Conservation (phyloP, 768 basidiomycete genomes). For the Sarcomyxa edulis region DNA sequence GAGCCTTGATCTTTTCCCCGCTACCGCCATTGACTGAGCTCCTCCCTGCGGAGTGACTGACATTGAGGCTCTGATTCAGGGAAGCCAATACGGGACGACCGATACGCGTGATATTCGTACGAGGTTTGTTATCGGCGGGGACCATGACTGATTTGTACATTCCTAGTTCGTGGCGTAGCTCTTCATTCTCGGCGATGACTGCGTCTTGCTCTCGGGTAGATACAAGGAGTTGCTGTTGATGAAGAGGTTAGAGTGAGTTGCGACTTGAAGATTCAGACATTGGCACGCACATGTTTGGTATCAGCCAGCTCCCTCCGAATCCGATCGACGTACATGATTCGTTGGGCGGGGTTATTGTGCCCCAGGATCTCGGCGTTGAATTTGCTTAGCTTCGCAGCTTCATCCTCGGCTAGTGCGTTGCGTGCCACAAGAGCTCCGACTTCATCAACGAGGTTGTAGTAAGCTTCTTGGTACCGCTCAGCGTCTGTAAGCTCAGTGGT, state of each 20-base stretch:
- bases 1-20: constrained; percentile 6
- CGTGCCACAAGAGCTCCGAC: constrained; percentile 59
- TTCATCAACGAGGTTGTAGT: constrained; percentile 57
- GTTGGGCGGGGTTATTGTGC: constrained; percentile 80
- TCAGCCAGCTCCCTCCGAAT: constrained; percentile 78
- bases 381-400: constrained; percentile 65
- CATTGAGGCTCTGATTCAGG: constrained; percentile 35
- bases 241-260: no score
- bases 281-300: constrained; percentile 65
- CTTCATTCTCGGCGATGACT: constrained; percentile 34
- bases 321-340: constrained; percentile 82
- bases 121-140: constrained; percentile 43
- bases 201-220: constrained; percentile 44
- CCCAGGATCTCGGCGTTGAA: constrained; percentile 86
- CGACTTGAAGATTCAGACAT: no score
- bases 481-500: constrained; percentile 51
- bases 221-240: constrained; percentile 42
- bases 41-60: no score
- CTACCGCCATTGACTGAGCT: not conserved
- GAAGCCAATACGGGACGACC: constrained; percentile 40
- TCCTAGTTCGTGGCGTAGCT: constrained; percentile 48
- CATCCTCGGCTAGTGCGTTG: constrained; percentile 76
- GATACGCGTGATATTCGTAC: constrained; percentile 49
- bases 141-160: constrained; percentile 58
- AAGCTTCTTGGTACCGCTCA: constrained; percentile 67